A percentile compares a stretch with the other conserved stretches of the same genome.
phyloP scores from a whole-genome alignment of 2,329 filamentous ascomycete species.

The Alternaria angustiovoidea region DNA sequence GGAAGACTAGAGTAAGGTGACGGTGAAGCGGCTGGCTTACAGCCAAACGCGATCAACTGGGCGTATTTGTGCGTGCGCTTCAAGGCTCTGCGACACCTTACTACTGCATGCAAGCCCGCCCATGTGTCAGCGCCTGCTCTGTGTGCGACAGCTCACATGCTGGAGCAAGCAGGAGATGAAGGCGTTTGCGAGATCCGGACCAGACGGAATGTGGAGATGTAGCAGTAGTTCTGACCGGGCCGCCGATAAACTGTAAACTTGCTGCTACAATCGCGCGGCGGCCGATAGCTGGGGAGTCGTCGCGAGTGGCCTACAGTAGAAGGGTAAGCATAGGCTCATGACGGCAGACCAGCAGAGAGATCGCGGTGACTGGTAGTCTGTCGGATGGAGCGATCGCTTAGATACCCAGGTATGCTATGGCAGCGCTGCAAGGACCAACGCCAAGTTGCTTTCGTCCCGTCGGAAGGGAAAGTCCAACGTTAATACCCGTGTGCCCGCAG shows the following conservation, averaged over 20 bases:
- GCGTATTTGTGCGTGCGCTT: slow-evolving; percentile 16
- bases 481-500: slow-evolving; percentile 25
- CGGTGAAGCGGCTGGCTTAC: slow-evolving; percentile 22
- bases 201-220: slow-evolving; percentile 10
- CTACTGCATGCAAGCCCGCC: slow-evolving; percentile 23
- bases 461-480: slow-evolving; percentile 15
- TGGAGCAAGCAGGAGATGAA: not conserved
- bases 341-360: slow-evolving; percentile 6
- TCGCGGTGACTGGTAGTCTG: slow-evolving; percentile 9
- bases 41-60: slow-evolving; percentile 11
- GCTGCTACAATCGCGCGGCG: not conserved
- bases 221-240: slow-evolving; percentile 13
- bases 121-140: slow-evolving; percentile 28
- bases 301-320: not conserved
- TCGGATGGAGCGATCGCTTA: slow-evolving; percentile 16
- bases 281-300: not conserved
- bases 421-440: slow-evolving; percentile 14
- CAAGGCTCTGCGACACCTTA: slow-evolving; percentile 19
- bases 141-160: slow-evolving; percentile 20
- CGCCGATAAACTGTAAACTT: slow-evolving; percentile 12
- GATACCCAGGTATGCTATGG: slow-evolving; percentile 1
- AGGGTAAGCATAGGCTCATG: slow-evolving; percentile 10
- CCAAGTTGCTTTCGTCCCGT: slow-evolving; percentile 14
- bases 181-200: slow-evolving; percentile 3
- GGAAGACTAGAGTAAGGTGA: slow-evolving; percentile 9